These are phyloP conservation scores for Tillandsia leiboldiana DNA, from an alignment of 176 grass and related monocot genomes.

Conservation along the genomic window DNA sequence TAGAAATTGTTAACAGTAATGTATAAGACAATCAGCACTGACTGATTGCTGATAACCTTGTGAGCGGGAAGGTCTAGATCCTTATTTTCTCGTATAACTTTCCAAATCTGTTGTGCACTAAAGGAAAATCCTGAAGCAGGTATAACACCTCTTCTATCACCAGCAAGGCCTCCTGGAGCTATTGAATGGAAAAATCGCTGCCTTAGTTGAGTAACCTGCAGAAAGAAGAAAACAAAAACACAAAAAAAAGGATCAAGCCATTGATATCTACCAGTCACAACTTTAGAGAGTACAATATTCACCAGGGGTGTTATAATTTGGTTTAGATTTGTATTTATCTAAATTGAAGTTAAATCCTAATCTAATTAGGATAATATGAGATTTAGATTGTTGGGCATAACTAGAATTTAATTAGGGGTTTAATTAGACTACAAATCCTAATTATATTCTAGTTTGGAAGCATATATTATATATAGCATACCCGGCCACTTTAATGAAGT, in stretches of 20 bases:
- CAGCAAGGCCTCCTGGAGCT: conserved; percentile 63
- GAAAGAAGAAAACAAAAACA: conserved; percentile 13
- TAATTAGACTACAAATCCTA: too few relatives aligned
- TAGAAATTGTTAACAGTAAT: not conserved
- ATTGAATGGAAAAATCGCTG: conserved; percentile 75
- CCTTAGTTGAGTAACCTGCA: conserved; percentile 65
- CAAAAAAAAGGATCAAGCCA: conserved; percentile 12
- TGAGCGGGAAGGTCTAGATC: conserved; percentile 95
- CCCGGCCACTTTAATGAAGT: too few relatives aligned
- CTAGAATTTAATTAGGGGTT: too few relatives aligned
- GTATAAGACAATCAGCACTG: not conserved
- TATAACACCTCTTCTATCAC: conserved; percentile 78
- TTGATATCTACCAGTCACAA: conserved; percentile 5
- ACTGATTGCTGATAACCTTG: conserved; percentile 38
- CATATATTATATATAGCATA: too few relatives aligned
- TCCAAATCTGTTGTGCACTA: conserved; percentile 85
- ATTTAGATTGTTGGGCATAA: too few relatives aligned
- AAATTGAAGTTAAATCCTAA: too few relatives aligned
- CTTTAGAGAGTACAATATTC: conserved; percentile 6
- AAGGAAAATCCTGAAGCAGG: conserved; percentile 85
- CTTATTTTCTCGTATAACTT: conserved; percentile 90
- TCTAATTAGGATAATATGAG: too few relatives aligned
- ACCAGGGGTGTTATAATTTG: too few relatives aligned
- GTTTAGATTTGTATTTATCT: too few relatives aligned
- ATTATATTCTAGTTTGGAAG: too few relatives aligned